phyloP scores from a whole-genome alignment of 1,284 basidiomycete species.

The Sporisorium scitamineum region DNA sequence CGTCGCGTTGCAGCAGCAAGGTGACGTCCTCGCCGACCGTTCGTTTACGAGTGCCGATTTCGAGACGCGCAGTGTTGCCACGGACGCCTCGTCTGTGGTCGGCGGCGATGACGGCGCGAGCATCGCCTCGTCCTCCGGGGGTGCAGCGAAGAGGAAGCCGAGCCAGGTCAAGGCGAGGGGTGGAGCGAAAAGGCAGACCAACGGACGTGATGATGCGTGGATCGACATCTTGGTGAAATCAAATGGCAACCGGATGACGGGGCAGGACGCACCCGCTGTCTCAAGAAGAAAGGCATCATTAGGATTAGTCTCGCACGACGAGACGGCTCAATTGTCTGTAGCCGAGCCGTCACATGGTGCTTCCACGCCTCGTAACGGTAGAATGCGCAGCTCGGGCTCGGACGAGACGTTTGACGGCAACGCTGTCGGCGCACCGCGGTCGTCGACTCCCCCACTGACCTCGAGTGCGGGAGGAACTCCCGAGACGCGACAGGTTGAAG shows the following conservation, averaged over 20 bases:
- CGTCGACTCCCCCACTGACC: constrained; percentile 34
- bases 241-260: constrained; percentile 40
- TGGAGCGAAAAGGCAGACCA: constrained; percentile 15
- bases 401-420: constrained; percentile 9
- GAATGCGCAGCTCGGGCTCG: neutral
- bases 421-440: constrained; percentile 10
- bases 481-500: constrained; percentile 11
- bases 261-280: constrained; percentile 35
- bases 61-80: constrained; percentile 53
- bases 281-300: constrained; percentile 11
- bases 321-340: constrained; percentile 21
- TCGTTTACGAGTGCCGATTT: constrained; percentile 58
- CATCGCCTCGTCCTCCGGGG: neutral
- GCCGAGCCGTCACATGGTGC: constrained; percentile 1
- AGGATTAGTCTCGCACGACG: constrained; percentile 13
- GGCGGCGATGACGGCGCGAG: constrained; percentile 20
- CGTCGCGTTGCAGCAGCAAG: constrained; percentile 8
- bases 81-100: neutral
- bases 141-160: constrained; percentile 5
- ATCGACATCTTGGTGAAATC: constrained; percentile 55
- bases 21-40: constrained; percentile 24
- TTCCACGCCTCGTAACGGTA: constrained; percentile 14
- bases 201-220: constrained; percentile 52
- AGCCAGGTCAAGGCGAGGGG: constrained; percentile 10
- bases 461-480: neutral